Evolutionary conservation across 257 asterid genomes (phyloP).

Genomic region (Przewalskia tangutica): DNA sequence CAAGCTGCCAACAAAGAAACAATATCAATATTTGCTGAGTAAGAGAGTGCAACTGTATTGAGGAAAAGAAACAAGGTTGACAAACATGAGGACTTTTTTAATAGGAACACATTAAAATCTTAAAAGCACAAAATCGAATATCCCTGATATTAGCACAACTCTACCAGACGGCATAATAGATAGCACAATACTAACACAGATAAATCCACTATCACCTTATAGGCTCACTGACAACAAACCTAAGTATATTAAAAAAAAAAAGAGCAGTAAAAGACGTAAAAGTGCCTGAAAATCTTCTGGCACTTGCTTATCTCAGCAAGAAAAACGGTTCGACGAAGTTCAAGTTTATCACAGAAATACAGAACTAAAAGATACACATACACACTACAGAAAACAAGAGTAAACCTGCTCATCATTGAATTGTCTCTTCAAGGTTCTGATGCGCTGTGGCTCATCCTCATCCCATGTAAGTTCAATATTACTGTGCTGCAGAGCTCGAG

Average conservation of each 20-base stretch:
- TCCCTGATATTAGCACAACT: neutral
- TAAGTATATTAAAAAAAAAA: neutral
- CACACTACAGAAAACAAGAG: constrained; percentile 3
- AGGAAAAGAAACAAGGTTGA: neutral
- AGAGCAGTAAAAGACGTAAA: neutral
- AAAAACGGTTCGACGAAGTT: neutral
- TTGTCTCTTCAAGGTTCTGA: constrained; percentile 52
- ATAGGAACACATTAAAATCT: neutral
- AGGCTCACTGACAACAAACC: neutral
- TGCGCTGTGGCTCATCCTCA: constrained; percentile 90
- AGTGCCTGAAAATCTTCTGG: neutral
- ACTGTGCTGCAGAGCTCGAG: constrained; percentile 85
- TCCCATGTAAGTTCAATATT: constrained; percentile 83
- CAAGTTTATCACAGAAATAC: neutral
- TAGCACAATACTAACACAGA: neutral
- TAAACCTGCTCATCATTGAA: constrained; percentile 67
- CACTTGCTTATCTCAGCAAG: neutral
- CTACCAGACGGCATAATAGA: neutral
- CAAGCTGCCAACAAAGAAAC: constrained; percentile 42
- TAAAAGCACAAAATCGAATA: neutral
- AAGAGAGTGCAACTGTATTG: neutral
- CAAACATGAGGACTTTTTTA: neutral
- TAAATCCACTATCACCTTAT: neutral
- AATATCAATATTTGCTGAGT: neutral
- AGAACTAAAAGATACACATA: neutral